These are phyloP conservation scores for Yarrowia keelungensis DNA, from an alignment of 805 yeast genomes.

Conservation along the genomic window DNA sequence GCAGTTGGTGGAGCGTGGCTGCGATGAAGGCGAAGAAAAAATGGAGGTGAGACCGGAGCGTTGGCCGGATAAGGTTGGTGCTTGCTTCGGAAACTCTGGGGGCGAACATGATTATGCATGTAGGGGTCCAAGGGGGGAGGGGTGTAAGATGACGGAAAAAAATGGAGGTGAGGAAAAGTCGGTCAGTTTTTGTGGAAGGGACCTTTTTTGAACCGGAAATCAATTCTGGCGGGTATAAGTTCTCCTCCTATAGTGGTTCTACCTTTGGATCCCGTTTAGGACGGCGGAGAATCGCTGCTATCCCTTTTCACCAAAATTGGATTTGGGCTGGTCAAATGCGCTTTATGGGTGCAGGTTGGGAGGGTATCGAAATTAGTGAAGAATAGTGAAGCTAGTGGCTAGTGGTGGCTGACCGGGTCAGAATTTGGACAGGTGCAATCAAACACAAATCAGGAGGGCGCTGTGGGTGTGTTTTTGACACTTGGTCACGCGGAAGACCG, in stretches of 20 bases:
- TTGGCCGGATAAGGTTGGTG: constrained; percentile 25
- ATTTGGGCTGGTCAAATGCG: constrained; percentile 22
- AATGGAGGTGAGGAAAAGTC: too few species aligned
- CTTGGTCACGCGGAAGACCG: too few species aligned
- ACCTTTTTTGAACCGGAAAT: background rate
- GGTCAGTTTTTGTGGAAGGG: too few species aligned
- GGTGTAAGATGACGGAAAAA: background rate
- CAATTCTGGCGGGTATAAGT: background rate
- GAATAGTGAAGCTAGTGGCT: background rate
- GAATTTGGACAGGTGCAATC: too few species aligned
- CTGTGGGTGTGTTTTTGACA: background rate
- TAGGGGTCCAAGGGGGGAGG: background rate
- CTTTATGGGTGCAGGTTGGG: constrained; percentile 14
- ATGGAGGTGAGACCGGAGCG: background rate
- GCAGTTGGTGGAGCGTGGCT: constrained; percentile 5
- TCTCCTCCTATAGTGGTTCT: background rate
- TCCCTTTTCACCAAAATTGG: background rate
- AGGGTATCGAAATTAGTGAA: background rate
- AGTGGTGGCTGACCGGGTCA: too few species aligned
- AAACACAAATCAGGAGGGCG: too few species aligned
- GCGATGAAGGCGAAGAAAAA: constrained; percentile 19
- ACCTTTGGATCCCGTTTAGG: background rate
- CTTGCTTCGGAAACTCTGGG: constrained; percentile 27
- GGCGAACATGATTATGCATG: constrained; percentile 36
- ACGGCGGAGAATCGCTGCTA: background rate